Evolutionary conservation across 257 asterid genomes (phyloP).

Genomic region (Ehretia macrophylla): DNA sequence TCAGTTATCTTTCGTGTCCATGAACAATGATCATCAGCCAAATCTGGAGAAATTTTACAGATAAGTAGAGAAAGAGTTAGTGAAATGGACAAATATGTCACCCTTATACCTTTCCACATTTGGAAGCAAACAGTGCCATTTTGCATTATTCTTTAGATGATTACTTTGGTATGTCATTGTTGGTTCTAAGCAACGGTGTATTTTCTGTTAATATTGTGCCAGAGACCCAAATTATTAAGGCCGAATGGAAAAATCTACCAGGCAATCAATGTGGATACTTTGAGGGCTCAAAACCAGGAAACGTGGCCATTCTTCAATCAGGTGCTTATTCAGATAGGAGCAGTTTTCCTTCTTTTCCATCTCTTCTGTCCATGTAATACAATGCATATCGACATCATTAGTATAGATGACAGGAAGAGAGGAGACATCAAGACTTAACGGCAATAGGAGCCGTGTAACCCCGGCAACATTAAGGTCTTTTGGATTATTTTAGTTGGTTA

Average conservation of each 20-base stretch:
- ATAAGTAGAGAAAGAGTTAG: too few species aligned
- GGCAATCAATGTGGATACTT: constrained; percentile 69
- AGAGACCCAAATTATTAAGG: constrained; percentile 80
- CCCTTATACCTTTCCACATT: too few species aligned
- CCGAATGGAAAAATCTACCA: constrained; percentile 56
- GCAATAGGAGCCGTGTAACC: too few species aligned
- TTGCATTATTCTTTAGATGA: neutral
- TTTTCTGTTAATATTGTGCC: constrained; percentile 28
- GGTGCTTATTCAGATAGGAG: constrained; percentile 24
- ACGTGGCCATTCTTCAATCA: constrained; percentile 80
- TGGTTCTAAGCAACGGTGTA: neutral
- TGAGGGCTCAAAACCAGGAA: constrained; percentile 85
- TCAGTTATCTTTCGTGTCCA: too few species aligned
- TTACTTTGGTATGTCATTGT: neutral
- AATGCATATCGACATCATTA: neutral
- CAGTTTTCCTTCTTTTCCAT: neutral
- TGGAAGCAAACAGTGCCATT: neutral
- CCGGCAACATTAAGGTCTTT: too few species aligned
- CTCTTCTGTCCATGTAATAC: neutral
- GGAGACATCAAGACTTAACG: too few species aligned
- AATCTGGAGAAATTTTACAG: too few species aligned
- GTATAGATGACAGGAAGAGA: too few species aligned
- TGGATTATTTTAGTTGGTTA: too few species aligned
- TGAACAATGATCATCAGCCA: too few species aligned
- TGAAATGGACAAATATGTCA: too few species aligned